These are phyloP conservation scores for Candida xiaguanensis DNA, from an alignment of 805 yeast genomes.

Conservation along the genomic window DNA sequence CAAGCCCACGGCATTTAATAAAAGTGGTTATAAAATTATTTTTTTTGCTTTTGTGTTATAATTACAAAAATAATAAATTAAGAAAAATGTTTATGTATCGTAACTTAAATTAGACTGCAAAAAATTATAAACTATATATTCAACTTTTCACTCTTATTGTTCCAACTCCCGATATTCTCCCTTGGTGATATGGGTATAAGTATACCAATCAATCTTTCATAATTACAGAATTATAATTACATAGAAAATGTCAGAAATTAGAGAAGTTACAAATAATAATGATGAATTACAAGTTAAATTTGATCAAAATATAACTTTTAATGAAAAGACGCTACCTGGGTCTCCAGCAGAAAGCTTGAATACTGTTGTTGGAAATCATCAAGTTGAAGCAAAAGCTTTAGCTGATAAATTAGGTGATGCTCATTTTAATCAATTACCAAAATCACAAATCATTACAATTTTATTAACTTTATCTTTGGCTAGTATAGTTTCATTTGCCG, in stretches of 20 bases:
- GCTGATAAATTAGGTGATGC: conserved; percentile 35
- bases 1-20: background rate
- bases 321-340: conserved; percentile 5
- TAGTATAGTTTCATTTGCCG: conserved; percentile 40
- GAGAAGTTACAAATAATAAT: background rate
- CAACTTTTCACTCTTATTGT: background rate
- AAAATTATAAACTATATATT: too few relatives aligned
- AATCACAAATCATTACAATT: conserved; percentile 31
- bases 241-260: conserved; percentile 1
- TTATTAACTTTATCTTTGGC: conserved; percentile 36
- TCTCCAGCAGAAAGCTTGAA: conserved; percentile 2
- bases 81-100: too few relatives aligned
- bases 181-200: background rate
- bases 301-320: conserved; percentile 2
- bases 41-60: conserved; percentile 2
- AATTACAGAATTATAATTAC: conserved; percentile 1
- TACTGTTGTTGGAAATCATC: conserved; percentile 1
- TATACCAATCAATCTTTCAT: background rate
- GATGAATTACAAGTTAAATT: conserved; percentile 1
- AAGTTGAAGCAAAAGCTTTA: conserved; percentile 3
- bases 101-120: background rate
- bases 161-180: background rate
- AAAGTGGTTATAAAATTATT: conserved; percentile 1
- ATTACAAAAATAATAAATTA: background rate
- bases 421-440: conserved; percentile 39